Evolutionary conservation across 1,139 yeast species (phyloP), one percentile per base, ranked within the genome.

Genomic region (Scheffersomyces quercinus): DNA sequence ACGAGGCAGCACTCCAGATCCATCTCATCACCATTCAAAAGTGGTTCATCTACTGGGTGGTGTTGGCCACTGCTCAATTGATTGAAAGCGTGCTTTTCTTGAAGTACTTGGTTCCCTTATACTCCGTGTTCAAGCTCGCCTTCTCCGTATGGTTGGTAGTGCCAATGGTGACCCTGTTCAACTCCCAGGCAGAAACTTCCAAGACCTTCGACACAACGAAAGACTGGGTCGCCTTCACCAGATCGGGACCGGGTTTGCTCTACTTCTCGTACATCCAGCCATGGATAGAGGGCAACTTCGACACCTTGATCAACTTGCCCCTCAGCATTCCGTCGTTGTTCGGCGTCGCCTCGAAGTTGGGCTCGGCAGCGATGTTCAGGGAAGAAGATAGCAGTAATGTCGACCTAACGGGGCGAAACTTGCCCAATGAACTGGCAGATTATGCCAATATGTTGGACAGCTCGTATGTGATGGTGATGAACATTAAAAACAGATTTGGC

Each of bases 11-110:
- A 11, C 42, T 58, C 37, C 61, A 56, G 35, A 41, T 46, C 32
- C 73, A 74, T 48, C 58, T 73, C 44, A 56, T 76, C 16, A 59
- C 71, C 11, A 59, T 79, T 35, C 79, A 80, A 43, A 80, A 82
- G 54, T 79, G 85, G 82, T 60, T 79, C 29, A 67, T 77, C 14
- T 83, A 81, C 55, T 83, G 88, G 88, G 63, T 80, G 13, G 74
- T 79, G 1, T 60, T 67, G 38, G 69, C 78, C 1, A 48, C 69
- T 6, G 55, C 70, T 29, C 63, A 60, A n/a, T 54, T 60, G 15
- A 52, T 59, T 12, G 80, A 68, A 51, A 51, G 60, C 43, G 42
- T 70, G 26, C 55, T 73, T 26, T 56, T 67, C 31, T 58, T 77
- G 28, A 45, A 69, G 15, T 54, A 62, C 35, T 48, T 73, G 24